Conservation (phyloP, 1,284 basidiomycete species). For the Sporisorium exsertum region DNA sequence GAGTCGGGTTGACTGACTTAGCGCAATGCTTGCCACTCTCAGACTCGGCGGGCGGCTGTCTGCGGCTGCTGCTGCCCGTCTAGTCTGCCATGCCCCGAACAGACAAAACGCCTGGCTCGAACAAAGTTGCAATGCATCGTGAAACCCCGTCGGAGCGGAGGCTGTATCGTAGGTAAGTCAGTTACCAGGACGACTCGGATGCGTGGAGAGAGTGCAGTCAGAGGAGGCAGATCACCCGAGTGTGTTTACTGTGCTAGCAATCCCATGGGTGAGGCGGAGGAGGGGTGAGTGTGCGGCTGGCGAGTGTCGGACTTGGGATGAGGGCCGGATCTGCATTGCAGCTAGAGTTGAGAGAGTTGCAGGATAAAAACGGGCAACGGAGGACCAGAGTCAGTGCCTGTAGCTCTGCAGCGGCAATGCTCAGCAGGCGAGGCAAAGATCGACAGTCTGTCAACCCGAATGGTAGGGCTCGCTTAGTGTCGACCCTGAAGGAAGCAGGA, state of each 20-base stretch:
- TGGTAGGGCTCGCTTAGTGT: slow-evolving; percentile 1
- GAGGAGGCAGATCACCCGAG: neutral
- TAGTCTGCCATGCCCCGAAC: too few species aligned
- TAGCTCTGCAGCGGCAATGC: neutral
- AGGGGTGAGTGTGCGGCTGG: slow-evolving; percentile 1
- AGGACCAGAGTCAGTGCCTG: neutral
- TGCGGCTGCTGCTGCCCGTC: slow-evolving; percentile 2
- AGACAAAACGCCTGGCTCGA: too few species aligned
- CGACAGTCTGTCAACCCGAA: slow-evolving; percentile 47
- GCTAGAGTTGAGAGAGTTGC: slow-evolving; percentile 35
- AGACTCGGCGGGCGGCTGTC: neutral
- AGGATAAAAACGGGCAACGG: slow-evolving; percentile 4
- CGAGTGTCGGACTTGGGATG: slow-evolving; percentile 13
- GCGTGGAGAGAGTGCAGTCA: neutral
- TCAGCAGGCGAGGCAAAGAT: slow-evolving; percentile 29
- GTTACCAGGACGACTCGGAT: neutral
- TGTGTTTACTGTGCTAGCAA: neutral
- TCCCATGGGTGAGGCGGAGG: neutral
- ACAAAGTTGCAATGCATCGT: slow-evolving; percentile 1
- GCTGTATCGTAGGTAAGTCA: neutral
- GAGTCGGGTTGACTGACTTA: neutral
- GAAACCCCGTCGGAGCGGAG: slow-evolving; percentile 5
- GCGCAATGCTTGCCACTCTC: neutral
- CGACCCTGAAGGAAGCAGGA: neutral
- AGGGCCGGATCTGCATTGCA: slow-evolving; percentile 31